These are phyloP conservation scores for Pythium pyrilobum DNA, from an alignment of 352 stramenopile species.

Conservation along the genomic window DNA sequence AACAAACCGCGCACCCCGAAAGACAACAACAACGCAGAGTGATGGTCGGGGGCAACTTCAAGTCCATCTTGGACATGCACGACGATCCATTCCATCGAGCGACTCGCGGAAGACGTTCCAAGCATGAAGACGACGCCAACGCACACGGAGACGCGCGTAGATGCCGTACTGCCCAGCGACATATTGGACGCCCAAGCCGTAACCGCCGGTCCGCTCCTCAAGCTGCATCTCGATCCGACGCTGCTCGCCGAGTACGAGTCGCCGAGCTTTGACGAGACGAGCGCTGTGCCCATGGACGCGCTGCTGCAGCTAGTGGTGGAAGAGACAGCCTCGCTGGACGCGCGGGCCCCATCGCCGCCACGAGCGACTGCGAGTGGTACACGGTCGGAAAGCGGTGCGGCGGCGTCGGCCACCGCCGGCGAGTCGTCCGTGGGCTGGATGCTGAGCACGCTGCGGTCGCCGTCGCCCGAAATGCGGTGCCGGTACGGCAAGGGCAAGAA, in stretches of 20 bases:
- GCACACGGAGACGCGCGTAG: too few species aligned
- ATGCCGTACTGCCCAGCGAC: too few species aligned
- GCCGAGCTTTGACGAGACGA: constrained; percentile 15
- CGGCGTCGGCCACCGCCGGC: not conserved
- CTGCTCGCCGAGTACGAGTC: constrained; percentile 14
- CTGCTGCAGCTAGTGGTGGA: not conserved
- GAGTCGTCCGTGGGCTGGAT: constrained; percentile 1
- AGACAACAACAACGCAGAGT: too few species aligned
- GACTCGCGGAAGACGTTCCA: too few species aligned
- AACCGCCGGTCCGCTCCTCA: not conserved
- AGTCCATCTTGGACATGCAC: too few species aligned
- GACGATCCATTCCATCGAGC: too few species aligned
- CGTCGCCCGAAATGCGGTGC: constrained; percentile 21
- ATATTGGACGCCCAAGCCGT: too few species aligned
- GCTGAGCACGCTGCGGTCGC: constrained; percentile 3
- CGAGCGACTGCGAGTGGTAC: not conserved
- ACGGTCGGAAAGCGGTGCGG: too few species aligned
- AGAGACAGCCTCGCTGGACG: not conserved
- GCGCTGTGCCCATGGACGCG: constrained; percentile 14
- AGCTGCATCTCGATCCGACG: constrained; percentile 12
- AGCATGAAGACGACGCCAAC: too few species aligned
- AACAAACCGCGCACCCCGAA: too few species aligned
- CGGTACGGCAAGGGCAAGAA: constrained; percentile 45
- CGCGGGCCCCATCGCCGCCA: not conserved
- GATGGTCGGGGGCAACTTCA: too few species aligned